These are phyloP conservation scores for Coemansia sp. DNA, from an alignment of 192 early-diverging fungal species.

Conservation along the genomic window DNA sequence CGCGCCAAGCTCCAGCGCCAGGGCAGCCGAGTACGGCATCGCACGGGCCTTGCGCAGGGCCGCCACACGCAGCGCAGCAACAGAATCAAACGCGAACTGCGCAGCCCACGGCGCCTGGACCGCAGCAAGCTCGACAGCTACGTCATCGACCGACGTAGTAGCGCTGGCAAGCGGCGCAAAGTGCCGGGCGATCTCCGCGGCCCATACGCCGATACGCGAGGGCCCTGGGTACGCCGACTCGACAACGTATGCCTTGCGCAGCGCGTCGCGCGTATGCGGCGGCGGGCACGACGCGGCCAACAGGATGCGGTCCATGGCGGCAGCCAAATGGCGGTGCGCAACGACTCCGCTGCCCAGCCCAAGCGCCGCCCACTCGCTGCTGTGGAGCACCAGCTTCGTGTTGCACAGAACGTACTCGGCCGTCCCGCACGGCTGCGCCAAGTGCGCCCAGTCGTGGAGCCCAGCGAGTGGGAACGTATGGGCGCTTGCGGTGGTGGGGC, in stretches of 20 bases:
- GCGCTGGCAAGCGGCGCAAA: conserved; percentile 31
- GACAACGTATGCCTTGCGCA: conserved; percentile 37
- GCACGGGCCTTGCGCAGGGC: conserved; percentile 22
- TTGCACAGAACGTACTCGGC: conserved; percentile 36
- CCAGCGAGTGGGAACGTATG: conserved; percentile 14
- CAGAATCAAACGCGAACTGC: conserved; percentile 9
- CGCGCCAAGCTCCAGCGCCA: conserved; percentile 30
- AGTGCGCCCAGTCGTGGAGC: conserved; percentile 37
- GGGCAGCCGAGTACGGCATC: conserved; percentile 21
- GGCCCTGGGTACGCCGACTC: conserved; percentile 46
- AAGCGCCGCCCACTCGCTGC: conserved; percentile 38
- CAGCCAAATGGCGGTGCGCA: conserved; percentile 25
- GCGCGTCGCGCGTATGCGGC: conserved; percentile 35
- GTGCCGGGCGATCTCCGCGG: conserved; percentile 24
- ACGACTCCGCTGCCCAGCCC: conserved; percentile 27
- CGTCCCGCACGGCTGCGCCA: conserved; percentile 18
- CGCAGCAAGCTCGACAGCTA: conserved; percentile 8
- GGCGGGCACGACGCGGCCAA: conserved; percentile 49
- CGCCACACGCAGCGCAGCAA: conserved; percentile 22
- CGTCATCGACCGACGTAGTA: not conserved
- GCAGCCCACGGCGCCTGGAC: conserved; percentile 28
- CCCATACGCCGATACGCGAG: conserved; percentile 37
- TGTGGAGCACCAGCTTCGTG: conserved; percentile 20
- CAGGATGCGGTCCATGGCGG: conserved; percentile 24
- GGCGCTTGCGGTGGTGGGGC: not conserved